Conservation (phyloP, 306 rosid genomes). For the Vicia sativa region DNA sequence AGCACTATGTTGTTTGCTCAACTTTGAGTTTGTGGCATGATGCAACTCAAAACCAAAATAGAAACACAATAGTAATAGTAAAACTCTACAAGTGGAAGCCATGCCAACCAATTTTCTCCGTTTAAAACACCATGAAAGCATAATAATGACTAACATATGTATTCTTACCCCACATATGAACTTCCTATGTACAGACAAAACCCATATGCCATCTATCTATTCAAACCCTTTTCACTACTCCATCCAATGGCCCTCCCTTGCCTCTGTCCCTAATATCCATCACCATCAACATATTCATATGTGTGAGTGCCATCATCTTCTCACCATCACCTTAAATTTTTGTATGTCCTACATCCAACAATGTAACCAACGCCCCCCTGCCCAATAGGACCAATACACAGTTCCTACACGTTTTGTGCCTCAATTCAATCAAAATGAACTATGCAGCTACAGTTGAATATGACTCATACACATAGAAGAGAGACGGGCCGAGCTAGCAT, state of each 20-base stretch:
- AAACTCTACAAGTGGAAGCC: not conserved
- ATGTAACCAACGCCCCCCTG: not conserved
- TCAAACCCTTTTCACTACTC: constrained; percentile 40
- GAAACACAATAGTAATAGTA: not conserved
- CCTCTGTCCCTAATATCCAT: constrained; percentile 8
- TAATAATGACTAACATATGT: constrained; percentile 6
- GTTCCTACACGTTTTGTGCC: not conserved
- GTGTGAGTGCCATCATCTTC: not conserved
- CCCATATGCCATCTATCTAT: constrained; percentile 30
- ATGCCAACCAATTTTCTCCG: not conserved
- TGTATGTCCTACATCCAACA: constrained; percentile 33
- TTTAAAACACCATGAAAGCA: not conserved
- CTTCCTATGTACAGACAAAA: constrained; percentile 40
- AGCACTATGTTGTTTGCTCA: not conserved
- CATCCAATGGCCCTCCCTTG: constrained; percentile 32
- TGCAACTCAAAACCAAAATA: not conserved
- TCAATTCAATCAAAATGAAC: constrained; percentile 7
- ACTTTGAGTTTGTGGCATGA: not conserved
- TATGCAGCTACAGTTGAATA: not conserved
- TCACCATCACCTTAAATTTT: constrained; percentile 18
- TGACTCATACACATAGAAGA: no score
- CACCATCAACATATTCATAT: constrained; percentile 7
- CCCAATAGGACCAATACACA: not conserved
- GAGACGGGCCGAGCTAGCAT: no score
- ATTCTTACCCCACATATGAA: constrained; percentile 21